Conservation (phyloP, 805 yeast genomes). For the Pachysolen tannophilus region DNA sequence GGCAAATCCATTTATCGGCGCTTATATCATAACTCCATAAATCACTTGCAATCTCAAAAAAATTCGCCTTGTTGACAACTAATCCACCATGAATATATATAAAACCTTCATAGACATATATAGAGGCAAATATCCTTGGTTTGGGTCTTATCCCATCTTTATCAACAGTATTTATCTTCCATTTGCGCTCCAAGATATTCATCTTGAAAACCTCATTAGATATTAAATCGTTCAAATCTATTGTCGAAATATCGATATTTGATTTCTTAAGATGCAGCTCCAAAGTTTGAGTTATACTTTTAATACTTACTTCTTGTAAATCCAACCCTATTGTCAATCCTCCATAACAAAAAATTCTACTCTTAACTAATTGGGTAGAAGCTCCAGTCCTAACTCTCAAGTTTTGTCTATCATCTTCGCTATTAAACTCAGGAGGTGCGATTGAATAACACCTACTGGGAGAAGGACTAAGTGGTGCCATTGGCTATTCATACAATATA, state of each 20-base stretch:
- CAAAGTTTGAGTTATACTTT: constrained; percentile 31
- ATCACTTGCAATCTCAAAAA: constrained; percentile 47
- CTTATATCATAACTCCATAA: constrained; percentile 59
- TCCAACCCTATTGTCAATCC: constrained; percentile 57
- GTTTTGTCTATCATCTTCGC: constrained; percentile 41
- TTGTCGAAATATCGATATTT: constrained; percentile 12
- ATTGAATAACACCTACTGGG: constrained; percentile 52
- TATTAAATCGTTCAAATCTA: constrained; percentile 28
- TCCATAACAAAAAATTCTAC: constrained; percentile 59
- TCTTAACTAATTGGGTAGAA: constrained; percentile 46
- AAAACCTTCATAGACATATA: constrained; percentile 40
- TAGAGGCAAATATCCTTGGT: constrained; percentile 54
- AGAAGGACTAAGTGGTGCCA: constrained; percentile 61
- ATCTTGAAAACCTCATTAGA: constrained; percentile 60
- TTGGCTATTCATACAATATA: too few species aligned
- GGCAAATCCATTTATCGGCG: constrained; percentile 43
- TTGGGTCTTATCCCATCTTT: constrained; percentile 19
- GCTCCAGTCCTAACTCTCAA: constrained; percentile 65
- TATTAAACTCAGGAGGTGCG: constrained; percentile 44
- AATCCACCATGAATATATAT: constrained; percentile 65
- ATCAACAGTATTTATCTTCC: constrained; percentile 32
- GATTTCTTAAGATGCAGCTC: constrained; percentile 21
- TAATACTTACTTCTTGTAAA: constrained; percentile 29
- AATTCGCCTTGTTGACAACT: constrained; percentile 27
- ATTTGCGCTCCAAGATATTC: constrained; percentile 47